Evolutionary conservation across 1,139 yeast species (phyloP), one percentile per base, ranked within the genome.

Genomic region (Debaryomycetaceae sp.): DNA sequence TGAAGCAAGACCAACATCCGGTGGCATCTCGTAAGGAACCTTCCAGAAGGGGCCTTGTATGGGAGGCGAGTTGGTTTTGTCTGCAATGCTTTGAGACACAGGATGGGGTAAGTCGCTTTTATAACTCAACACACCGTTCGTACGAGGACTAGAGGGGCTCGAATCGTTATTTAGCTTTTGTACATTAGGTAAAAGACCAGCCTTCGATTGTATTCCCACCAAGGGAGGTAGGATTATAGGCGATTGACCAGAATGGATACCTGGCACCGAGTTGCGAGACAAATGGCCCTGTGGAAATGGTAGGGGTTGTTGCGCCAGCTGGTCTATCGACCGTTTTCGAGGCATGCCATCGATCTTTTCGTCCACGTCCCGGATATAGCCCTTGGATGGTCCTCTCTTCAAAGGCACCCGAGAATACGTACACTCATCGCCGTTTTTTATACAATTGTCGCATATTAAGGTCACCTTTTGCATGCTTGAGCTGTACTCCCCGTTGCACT

Each of bases 301-400:
- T 11, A 57, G 44, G 2, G 58, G 53, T 41, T 58, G 60, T 34
- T 50, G 54, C 7, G 45, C 7, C 24, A 14, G 42, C 13, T 34
- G 34, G 31, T 40, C 42, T 6, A 29, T 17, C 6, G 40, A 22
- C 6, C 31, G 24, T 8, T 20, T 29, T 8, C 41, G 35, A n/a
- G 44, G 35, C 22, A 39, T 41, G 13, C 37, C 37, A 27, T 60
- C 68, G 44, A 55, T 52, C 45, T 64, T 65, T 27, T 72, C 78
- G 44, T 68, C 78, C 43, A 62, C 55, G 43, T 69, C 76, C 39
- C 78, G 64, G 8, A 75, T 71, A 54, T 80, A 83, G 1, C 91
- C 91, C 57, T 84, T 85, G 1, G 86, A 75, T 0, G 95, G 95
- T 0, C 93, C 95, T 52, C 95, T 66, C 57, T 85, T 86, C 60